phyloP scores from a whole-genome alignment of 1,139 yeast genomes.

The Yarrowia galli region DNA sequence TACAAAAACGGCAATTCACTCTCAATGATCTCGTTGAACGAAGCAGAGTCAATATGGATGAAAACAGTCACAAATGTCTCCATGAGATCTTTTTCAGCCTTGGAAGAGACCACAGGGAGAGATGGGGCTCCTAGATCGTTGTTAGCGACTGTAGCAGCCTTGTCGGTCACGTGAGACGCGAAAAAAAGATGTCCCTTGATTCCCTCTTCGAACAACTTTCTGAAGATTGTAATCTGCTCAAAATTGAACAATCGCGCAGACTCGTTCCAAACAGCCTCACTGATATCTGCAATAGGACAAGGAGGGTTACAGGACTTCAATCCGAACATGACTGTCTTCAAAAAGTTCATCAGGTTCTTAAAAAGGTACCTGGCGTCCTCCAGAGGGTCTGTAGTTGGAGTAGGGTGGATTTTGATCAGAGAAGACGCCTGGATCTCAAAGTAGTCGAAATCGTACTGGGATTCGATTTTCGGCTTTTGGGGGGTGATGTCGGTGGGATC shows the following conservation, averaged over 20 bases:
- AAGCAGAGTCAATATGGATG: constrained; percentile 92
- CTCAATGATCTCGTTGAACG: constrained; percentile 90
- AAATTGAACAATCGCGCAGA: constrained; percentile 80
- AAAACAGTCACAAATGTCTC: constrained; percentile 94
- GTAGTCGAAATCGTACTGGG: constrained; percentile 51
- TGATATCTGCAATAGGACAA: constrained; percentile 66
- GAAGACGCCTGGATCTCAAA: constrained; percentile 57
- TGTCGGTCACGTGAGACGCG: constrained; percentile 55
- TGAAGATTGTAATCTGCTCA: constrained; percentile 82
- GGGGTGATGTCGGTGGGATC: background rate
- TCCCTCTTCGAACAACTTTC: constrained; percentile 83
- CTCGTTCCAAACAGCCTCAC: constrained; percentile 82
- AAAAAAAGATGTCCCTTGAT: constrained; percentile 81
- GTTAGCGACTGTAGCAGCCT: constrained; percentile 47
- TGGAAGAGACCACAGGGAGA: constrained; percentile 82
- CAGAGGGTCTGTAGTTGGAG: constrained; percentile 64
- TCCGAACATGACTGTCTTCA: constrained; percentile 90
- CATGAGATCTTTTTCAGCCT: constrained; percentile 94
- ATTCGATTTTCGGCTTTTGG: background rate
- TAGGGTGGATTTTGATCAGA: constrained; percentile 59
- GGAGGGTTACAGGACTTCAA: constrained; percentile 90
- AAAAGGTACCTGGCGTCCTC: constrained; percentile 89
- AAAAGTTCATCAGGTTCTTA: constrained; percentile 86
- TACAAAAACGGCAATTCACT: constrained; percentile 81
- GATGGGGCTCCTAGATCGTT: constrained; percentile 78